Conservation (phyloP, 441 rosid species). For the Rhodomyrtus psidioides region DNA sequence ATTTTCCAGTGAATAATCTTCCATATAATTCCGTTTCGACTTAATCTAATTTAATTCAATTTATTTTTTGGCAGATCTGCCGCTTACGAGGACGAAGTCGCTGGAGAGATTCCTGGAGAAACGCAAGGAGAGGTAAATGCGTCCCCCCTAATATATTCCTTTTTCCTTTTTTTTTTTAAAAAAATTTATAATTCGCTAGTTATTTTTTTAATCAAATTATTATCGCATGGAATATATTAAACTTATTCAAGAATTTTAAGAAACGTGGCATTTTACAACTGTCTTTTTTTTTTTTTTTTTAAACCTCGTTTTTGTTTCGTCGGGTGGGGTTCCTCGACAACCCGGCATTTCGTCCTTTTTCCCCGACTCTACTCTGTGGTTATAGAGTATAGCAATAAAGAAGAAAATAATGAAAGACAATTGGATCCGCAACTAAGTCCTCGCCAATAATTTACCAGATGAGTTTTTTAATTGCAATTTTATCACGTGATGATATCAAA, state of each 20-base stretch:
- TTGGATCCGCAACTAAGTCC: neutral
- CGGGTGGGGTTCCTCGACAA: neutral
- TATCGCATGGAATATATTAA: neutral
- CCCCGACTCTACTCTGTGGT: neutral
- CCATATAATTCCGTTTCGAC: too few relatives aligned
- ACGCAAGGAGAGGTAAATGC: slow-evolving; percentile 72
- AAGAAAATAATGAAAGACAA: neutral
- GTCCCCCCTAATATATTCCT: neutral
- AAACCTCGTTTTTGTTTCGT: neutral
- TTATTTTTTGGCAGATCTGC: slow-evolving; percentile 41
- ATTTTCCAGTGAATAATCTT: neutral
- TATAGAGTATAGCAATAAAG: neutral
- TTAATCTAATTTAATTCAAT: neutral
- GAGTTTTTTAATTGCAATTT: neutral
- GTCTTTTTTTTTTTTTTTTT: neutral
- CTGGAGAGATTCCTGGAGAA: slow-evolving; percentile 80
- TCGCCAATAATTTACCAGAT: neutral
- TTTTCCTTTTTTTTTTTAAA: neutral
- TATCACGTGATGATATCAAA: neutral
- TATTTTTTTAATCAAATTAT: neutral
- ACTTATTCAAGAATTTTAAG: neutral
- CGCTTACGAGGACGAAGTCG: slow-evolving; percentile 57
- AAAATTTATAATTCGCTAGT: neutral
- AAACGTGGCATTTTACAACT: neutral
- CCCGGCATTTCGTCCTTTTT: neutral